Conservation (phyloP, 2,329 filamentous ascomycete genomes). For the Stagonosporopsis tanaceti region DNA sequence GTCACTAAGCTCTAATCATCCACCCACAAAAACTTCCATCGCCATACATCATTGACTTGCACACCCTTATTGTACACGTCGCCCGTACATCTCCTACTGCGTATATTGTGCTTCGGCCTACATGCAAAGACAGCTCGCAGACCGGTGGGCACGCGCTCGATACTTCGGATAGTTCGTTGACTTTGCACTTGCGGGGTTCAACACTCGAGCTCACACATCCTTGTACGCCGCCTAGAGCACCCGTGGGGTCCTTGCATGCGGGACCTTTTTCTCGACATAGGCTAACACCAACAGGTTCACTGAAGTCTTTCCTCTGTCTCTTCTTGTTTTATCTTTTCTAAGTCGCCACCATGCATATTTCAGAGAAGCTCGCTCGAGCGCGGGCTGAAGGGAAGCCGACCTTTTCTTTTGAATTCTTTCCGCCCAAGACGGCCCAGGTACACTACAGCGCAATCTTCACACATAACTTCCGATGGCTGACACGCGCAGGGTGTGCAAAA, state of each 20-base stretch:
- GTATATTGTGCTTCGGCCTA: constrained; percentile 37
- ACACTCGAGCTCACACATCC: constrained; percentile 19
- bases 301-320: constrained; percentile 8
- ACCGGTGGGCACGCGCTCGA: constrained; percentile 57
- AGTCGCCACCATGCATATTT: constrained; percentile 83
- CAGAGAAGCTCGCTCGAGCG: constrained; percentile 85
- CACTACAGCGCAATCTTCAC: background rate
- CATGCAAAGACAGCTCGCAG: constrained; percentile 64
- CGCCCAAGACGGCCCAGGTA: constrained; percentile 89
- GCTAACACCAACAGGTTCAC: constrained; percentile 10
- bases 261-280: constrained; percentile 3
- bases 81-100: background rate
- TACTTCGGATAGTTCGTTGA: constrained; percentile 53
- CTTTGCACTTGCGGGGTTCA: constrained; percentile 23
- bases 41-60: constrained; percentile 13
- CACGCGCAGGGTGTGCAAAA: constrained; percentile 82
- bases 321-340: constrained; percentile 8
- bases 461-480: constrained; percentile 19
- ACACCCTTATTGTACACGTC: background rate
- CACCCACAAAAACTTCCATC: constrained; percentile 31
- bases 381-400: constrained; percentile 80
- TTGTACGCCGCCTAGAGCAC: constrained; percentile 30
- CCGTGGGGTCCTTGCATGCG: constrained; percentile 30
- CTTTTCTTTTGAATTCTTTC: constrained; percentile 99
- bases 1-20: constrained; percentile 5